Evolutionary conservation across 345 rosid genomes (phyloP).

Genomic region (Salix caprea): DNA sequence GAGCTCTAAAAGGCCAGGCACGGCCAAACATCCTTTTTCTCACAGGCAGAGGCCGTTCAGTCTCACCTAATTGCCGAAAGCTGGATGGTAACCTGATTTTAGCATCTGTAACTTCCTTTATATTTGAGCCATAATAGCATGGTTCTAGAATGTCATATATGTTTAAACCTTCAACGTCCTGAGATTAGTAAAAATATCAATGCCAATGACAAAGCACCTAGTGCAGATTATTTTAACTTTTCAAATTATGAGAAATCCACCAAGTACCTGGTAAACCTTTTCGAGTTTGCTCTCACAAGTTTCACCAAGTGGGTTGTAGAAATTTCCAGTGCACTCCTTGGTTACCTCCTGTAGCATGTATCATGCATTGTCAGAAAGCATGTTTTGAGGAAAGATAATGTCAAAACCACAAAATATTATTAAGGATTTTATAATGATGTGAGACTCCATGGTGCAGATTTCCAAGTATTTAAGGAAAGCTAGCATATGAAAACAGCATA

Average conservation of each 20-base stretch:
- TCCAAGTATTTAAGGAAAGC: not conserved
- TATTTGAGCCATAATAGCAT: slow-evolving; percentile 46
- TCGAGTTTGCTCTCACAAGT: slow-evolving; percentile 30
- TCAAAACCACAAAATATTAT: not conserved
- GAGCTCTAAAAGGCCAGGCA: slow-evolving; percentile 82
- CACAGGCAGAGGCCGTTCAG: slow-evolving; percentile 63
- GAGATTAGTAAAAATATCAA: slow-evolving; percentile 19
- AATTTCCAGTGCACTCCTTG: slow-evolving; percentile 52
- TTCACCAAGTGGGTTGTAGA: slow-evolving; percentile 26
- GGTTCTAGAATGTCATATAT: slow-evolving; percentile 85
- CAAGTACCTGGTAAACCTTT: slow-evolving; percentile 53
- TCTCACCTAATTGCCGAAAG: slow-evolving; percentile 53
- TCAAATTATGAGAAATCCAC: slow-evolving; percentile 3
- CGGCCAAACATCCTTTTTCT: slow-evolving; percentile 85
- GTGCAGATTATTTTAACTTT: not conserved
- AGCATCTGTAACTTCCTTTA: slow-evolving; percentile 9
- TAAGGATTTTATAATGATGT: not conserved
- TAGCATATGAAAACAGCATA: not conserved
- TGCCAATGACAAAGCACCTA: not conserved
- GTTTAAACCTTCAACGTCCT: slow-evolving; percentile 54
- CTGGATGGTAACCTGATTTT: slow-evolving; percentile 57
- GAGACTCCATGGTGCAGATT: not conserved
- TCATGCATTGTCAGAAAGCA: slow-evolving; percentile 5
- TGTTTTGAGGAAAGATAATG: not conserved
- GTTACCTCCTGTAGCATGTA: slow-evolving; percentile 50